Conservation (phyloP, 306 rosid genomes). For the Luffa acutangula region DNA sequence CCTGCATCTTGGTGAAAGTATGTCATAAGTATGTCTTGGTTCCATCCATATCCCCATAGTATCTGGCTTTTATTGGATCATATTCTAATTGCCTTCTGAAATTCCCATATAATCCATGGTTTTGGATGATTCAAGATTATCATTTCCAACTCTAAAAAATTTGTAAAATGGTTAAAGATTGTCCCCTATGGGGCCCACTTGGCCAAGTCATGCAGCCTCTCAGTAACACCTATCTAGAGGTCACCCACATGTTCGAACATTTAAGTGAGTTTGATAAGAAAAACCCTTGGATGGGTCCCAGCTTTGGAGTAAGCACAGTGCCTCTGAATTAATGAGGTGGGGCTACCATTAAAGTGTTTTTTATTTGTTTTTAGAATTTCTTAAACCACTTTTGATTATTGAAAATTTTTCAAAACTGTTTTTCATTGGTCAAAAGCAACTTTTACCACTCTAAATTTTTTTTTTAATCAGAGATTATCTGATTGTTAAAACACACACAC, state of each 20-base stretch:
- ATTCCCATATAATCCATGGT: neutral
- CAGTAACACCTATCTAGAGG: neutral
- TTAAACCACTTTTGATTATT: neutral
- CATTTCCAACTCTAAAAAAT: neutral
- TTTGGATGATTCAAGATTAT: conserved; percentile 5
- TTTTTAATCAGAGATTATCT: neutral
- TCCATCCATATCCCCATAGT: neutral
- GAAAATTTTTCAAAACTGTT: neutral
- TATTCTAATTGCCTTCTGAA: neutral
- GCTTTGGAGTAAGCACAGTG: neutral
- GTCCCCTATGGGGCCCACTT: neutral
- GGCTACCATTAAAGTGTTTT: neutral
- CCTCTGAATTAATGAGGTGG: neutral
- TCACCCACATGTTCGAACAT: neutral
- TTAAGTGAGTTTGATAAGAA: neutral
- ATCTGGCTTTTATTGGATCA: neutral
- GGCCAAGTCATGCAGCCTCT: neutral
- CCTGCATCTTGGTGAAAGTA: conserved; percentile 15
- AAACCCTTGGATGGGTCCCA: neutral
- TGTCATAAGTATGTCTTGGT: neutral
- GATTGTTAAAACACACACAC: neutral
- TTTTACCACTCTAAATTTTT: neutral
- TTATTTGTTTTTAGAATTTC: neutral
- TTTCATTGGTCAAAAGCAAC: neutral
- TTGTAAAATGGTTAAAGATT: neutral